These are phyloP conservation scores for Solanum hybrid DNA, from an alignment of 305 asterid genomes.

Conservation along the genomic window DNA sequence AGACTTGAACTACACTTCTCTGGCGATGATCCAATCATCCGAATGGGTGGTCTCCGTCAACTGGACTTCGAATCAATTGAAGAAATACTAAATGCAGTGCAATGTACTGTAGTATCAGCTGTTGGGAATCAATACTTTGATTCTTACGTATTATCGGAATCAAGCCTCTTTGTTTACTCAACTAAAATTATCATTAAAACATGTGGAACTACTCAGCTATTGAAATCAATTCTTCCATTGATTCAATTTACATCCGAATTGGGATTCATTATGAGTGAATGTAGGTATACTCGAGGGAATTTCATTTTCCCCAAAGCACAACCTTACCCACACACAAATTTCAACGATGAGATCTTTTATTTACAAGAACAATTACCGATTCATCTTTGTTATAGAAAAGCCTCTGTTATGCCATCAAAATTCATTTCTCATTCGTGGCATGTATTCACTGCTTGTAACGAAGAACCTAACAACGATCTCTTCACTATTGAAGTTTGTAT, in stretches of 20 bases:
- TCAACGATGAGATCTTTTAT: constrained; percentile 55
- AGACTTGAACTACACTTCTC: constrained; percentile 78
- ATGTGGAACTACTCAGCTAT: constrained; percentile 87
- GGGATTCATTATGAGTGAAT: constrained; percentile 53
- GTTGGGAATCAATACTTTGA: constrained; percentile 70
- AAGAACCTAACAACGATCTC: background rate
- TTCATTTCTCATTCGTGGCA: constrained; percentile 67
- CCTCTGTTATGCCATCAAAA: constrained; percentile 51
- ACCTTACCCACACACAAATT: constrained; percentile 71
- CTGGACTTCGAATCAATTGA: constrained; percentile 49
- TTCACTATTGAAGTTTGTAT: constrained; percentile 49
- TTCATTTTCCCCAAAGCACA: constrained; percentile 88
- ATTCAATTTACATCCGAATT: constrained; percentile 33
- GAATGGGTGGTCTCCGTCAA: constrained; percentile 54
- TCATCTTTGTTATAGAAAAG: constrained; percentile 40
- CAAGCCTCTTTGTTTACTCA: constrained; percentile 86
- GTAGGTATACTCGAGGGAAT: constrained; percentile 90
- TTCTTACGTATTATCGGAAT: constrained; percentile 81
- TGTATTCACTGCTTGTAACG: constrained; percentile 59
- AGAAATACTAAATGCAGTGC: constrained; percentile 72
- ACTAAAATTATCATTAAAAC: constrained; percentile 85
- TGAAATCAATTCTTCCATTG: constrained; percentile 65
- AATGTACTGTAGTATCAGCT: constrained; percentile 92
- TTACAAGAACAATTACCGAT: constrained; percentile 50
- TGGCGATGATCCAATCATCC: constrained; percentile 53